Percentiles rank a stretch among this genome's conserved stretches.
Evolutionary conservation across 2,329 filamentous ascomycete species (phyloP).

Genomic region (Nemania sp.): DNA sequence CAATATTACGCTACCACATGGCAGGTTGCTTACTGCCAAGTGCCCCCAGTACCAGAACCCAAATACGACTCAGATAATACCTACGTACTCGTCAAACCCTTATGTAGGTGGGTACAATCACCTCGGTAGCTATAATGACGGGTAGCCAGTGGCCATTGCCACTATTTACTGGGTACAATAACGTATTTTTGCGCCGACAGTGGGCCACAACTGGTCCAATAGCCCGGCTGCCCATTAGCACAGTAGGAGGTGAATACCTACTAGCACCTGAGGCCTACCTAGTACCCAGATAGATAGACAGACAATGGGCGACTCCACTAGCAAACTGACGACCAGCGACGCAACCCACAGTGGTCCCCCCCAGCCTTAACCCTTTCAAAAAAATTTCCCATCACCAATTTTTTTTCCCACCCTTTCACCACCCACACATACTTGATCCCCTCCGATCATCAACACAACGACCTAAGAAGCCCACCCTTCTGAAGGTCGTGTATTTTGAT

Average conservation of each 20-base stretch:
- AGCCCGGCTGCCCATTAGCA: not conserved
- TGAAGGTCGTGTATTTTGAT: conserved; percentile 45
- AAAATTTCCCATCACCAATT: conserved; percentile 48
- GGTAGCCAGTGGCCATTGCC: conserved; percentile 7
- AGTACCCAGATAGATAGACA: not conserved
- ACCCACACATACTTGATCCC: conserved; percentile 45
- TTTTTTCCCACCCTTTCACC: conserved; percentile 45
- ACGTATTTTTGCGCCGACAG: conserved; percentile 8
- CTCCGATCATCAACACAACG: conserved; percentile 47
- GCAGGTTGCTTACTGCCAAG: no score
- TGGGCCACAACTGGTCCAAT: conserved; percentile 12
- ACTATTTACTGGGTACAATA: not conserved
- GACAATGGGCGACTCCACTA: conserved; percentile 9
- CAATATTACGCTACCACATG: no score
- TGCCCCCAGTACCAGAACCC: no score
- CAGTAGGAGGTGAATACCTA: not conserved
- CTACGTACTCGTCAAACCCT: not conserved
- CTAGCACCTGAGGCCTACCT: no score
- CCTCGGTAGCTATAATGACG: no score
- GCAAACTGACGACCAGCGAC: conserved; percentile 10
- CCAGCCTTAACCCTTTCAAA: conserved; percentile 46
- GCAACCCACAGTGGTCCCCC: conserved; percentile 24
- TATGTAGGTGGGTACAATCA: not conserved
- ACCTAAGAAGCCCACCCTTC: conserved; percentile 46
- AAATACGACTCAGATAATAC: not conserved